Evolutionary conservation across 2,329 filamentous ascomycete genomes (phyloP), one percentile per base, ranked within the genome.

Genomic region (Colletotrichum camelliae): DNA sequence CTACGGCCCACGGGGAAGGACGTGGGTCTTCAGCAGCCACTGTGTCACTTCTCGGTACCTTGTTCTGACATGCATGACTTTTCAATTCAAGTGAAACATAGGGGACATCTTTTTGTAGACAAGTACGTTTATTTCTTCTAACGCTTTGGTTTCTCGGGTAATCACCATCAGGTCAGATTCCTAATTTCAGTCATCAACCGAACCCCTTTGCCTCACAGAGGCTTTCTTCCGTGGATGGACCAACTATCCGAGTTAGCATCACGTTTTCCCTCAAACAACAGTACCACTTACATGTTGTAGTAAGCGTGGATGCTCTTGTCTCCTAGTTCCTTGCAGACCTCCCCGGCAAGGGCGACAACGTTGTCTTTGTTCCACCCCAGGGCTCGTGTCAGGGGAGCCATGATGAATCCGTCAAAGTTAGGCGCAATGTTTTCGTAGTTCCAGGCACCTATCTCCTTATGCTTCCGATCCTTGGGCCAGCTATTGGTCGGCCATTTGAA

Each of bases 171-270:
- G 10, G 39, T n/a, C 0, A 21, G n/a, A 12, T 2, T n/a, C 18
- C 0, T 0, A 21, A 48, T 9, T 12, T 2, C 18, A 4, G 39
- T 13, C 0, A n/a, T 4, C 0, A 2, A 12, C 18, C 3, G 0
- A n/a, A 4, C 4, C 0, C 39, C 9, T 12, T 12, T 12, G 39
- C 0, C 39, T 43, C 2, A 43, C 1, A n/a, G 16, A 48, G 39
- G 39, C 5, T 48, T 48, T 48, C 39, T 48, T 48, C 39, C 39
- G 39, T 48, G 10, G 0, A 48, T 7, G 5, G 39, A 48, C 39
- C 39, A 48, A 21, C 18, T 48, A 7, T 5, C 9, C 5, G 5
- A 7, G 18, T 58, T 18, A 58, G 55, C 24, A 27, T 5, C 3
- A 29, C 2, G 1, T 13, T n/a, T 31, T 2, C 5, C 9, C 16